Percentiles rank a stretch among this genome's conserved stretches.
These are phyloP conservation scores for Puccinellia tenuiflora DNA, from an alignment of 176 grass and related monocot genomes.

Conservation along the genomic window DNA sequence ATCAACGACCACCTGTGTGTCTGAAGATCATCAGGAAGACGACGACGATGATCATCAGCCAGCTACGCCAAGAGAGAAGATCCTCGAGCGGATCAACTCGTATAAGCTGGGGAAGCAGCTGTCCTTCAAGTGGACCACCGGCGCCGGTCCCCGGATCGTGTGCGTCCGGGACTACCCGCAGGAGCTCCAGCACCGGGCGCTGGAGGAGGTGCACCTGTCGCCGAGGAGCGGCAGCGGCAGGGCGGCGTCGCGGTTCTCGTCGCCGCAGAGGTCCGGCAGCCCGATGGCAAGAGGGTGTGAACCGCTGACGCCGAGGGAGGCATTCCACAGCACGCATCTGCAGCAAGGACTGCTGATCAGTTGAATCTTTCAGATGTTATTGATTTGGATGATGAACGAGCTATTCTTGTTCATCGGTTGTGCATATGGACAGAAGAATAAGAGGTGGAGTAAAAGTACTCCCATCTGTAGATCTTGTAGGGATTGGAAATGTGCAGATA, in stretches of 20 bases:
- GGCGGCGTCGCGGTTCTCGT: constrained; percentile 38
- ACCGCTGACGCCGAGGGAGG: constrained; percentile 32
- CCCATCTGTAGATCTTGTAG: constrained; percentile 36
- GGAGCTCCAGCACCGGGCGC: constrained; percentile 69
- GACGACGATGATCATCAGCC: constrained; percentile 2
- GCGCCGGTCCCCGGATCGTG: constrained; percentile 82
- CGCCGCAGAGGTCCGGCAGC: constrained; percentile 34
- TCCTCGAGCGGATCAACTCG: constrained; percentile 61
- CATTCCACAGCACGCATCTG: constrained; percentile 35
- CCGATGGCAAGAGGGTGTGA: constrained; percentile 39
- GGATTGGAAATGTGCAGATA: not conserved
- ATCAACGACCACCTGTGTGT: not conserved
- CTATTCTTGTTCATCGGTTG: not conserved
- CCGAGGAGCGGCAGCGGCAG: constrained; percentile 33
- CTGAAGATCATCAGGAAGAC: constrained; percentile 17
- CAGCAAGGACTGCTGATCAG: constrained; percentile 10
- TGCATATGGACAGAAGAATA: constrained; percentile 24
- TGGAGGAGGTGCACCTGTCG: constrained; percentile 75
- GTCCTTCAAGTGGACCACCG: constrained; percentile 90
- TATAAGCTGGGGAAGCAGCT: constrained; percentile 77
- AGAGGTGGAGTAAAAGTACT: constrained; percentile 5
- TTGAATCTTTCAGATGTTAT: no score
- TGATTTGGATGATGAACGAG: not conserved
- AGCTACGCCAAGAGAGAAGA: constrained; percentile 47
- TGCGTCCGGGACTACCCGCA: constrained; percentile 89